A percentile compares a stretch with the other conserved stretches of the same genome.
phyloP scores from a whole-genome alignment of 1,139 yeast species.

The Wickerhamomyces sp. region DNA sequence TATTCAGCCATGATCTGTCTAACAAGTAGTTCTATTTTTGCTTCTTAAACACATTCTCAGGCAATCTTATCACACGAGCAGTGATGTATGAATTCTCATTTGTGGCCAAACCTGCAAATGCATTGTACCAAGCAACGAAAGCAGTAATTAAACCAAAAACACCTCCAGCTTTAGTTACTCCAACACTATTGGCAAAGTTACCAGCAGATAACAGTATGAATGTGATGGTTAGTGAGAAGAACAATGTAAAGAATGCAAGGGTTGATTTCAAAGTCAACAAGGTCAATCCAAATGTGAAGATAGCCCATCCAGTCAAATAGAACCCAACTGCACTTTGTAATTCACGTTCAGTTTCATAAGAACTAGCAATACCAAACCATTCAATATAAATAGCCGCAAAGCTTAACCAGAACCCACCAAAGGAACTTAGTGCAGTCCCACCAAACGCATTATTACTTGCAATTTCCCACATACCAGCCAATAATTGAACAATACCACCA shows the following conservation, averaged over 20 bases:
- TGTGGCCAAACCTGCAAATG: constrained; percentile 85
- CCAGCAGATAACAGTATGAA: constrained; percentile 53
- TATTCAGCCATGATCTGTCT: too few relatives aligned
- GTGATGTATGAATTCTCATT: constrained; percentile 62
- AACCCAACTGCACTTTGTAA: constrained; percentile 63
- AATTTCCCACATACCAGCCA: constrained; percentile 76
- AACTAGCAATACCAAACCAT: constrained; percentile 64
- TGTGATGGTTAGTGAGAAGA: constrained; percentile 59
- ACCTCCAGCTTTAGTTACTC: constrained; percentile 65
- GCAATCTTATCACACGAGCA: constrained; percentile 23
- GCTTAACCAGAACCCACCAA: constrained; percentile 88
- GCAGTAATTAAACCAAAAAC: constrained; percentile 77
- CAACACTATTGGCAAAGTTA: constrained; percentile 31
- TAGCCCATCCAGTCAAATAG: constrained; percentile 72
- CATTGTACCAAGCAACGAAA: constrained; percentile 82
- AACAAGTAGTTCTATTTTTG: background rate
- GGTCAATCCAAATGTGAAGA: constrained; percentile 66
- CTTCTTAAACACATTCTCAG: constrained; percentile 13
- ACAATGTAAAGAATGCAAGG: constrained; percentile 64
- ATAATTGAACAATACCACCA: constrained; percentile 65
- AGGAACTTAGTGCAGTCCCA: constrained; percentile 78
- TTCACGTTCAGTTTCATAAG: constrained; percentile 38
- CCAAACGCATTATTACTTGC: constrained; percentile 84
- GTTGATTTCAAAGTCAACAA: constrained; percentile 75
- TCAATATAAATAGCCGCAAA: constrained; percentile 67